Base-by-base conservation (phyloP, 495 filamentous ascomycete genomes). In the Xeromyces bisporus region DNA sequence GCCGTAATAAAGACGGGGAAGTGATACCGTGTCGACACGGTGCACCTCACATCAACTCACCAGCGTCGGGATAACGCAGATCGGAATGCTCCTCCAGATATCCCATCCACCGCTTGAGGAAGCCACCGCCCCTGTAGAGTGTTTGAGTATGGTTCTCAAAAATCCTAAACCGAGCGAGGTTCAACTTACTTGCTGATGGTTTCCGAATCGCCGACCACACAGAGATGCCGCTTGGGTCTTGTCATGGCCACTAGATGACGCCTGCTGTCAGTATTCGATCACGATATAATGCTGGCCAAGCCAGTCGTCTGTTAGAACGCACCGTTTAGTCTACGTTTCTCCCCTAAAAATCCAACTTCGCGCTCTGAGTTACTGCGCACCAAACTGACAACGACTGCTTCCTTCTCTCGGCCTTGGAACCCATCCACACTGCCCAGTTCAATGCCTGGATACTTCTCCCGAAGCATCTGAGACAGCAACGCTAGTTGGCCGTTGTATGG, bases 321-420 rank as follows among this genome's bases (percentile, higher is more conserved):
- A 86, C 83, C 89, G 52, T 99, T 99, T 37, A 96, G 51, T 29
- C 89, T 66, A 30, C 89, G 62, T 56, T 84, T 87, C 58, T 99
- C 89, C n/a, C 71, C 80, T 29, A 99, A 57, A 47, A 99, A 97
- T 9, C 89, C 89, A 7, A 93, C 84, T 53, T 94, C 85, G 15
- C 76, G 67, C 31, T 80, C 72, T 12, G 68, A 41, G 55, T 96
- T 96, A 53, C 85, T 93, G 39, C 89, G 65, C 23, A 99, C 89
- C 14, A 94, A 62, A 48, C 73, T 84, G 11, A 99, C 73, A 18
- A 99, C 70, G 23, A 99, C 77, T 2, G 80, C 89, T 50, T 99
- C 89, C 54, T 99, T 97, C 56, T 99, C 89, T 8, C 89, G 67
- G 23, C 89, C 89, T 49, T 99, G 89, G 49, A 99, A 99, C 5